Base-by-base conservation (phyloP, 257 asterid species). In the Salvia hispanica region DNA sequence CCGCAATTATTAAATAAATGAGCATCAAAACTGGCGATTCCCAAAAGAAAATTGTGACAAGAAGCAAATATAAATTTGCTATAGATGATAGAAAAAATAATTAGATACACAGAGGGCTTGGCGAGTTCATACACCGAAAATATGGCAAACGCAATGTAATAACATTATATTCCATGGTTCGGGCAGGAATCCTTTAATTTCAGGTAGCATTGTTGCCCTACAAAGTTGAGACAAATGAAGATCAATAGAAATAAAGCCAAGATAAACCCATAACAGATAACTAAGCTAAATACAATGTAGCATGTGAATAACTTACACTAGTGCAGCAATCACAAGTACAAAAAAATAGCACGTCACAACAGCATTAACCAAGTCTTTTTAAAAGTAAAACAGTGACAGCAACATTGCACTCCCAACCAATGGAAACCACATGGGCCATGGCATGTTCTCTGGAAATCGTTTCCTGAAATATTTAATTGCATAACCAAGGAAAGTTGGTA, bases 311-410 rank as follows among this genome's bases (percentile, higher is more conserved):
- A 89, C 99, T 47, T 88, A 91, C 99, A 95, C 89, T 75, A 94
- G 96, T 51, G 99, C 99, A 61, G 82, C 85, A 60, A 86, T 87
- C 74, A 97, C 99, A 61, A 91, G 99, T 59, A 94, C 83, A 65
- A 91, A 87, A 77, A 94, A 94, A 76, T 94, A 94, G 86, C 94
- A 83, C 28, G 99, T 91, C 73, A 94, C 73, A 13, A 91, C 97
- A 37, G 97, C 96, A 83, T 94, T 94, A 40, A 94, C 99, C 96
- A 91, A 81, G 86, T 94, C 99, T 73, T 94, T 94, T 94, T 76
- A 94, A 94, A 33, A 94, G 99, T 66, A 94, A 80, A 94, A 94
- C 74, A 94, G 66, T 37, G 99, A 94, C 82, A 91, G 75, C 81
- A 94, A 84, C 96, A 91, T 83, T 2, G 96, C 99, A 68, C 99